Conservation (phyloP, 2,329 filamentous ascomycete genomes). For the Neofusicoccum laricinum region DNA sequence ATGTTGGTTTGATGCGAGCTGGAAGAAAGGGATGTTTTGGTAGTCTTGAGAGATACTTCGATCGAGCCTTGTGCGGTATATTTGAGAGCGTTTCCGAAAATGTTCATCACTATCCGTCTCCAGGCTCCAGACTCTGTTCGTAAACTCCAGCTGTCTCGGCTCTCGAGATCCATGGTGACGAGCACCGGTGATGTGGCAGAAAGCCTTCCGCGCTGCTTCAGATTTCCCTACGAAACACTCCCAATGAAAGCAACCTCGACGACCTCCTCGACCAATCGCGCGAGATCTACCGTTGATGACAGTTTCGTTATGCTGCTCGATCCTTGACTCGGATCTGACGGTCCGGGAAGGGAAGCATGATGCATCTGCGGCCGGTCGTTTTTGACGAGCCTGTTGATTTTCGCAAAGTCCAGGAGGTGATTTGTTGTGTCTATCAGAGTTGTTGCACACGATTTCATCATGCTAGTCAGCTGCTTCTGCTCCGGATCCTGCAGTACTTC, state of each 20-base stretch:
- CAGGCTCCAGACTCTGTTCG: slow-evolving; percentile 39
- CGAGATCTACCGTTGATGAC: neutral
- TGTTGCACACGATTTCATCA: slow-evolving; percentile 49
- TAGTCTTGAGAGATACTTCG: slow-evolving; percentile 24
- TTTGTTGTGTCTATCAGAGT: slow-evolving; percentile 51
- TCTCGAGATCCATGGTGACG: slow-evolving; percentile 43
- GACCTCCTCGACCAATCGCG: neutral
- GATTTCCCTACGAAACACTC: neutral
- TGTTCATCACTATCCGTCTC: slow-evolving; percentile 20
- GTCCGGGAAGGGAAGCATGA: too few relatives aligned
- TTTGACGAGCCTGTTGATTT: slow-evolving; percentile 41
- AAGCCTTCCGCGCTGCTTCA: neutral
- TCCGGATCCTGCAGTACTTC: slow-evolving; percentile 41
- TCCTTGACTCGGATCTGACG: too few relatives aligned
- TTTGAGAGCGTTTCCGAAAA: slow-evolving; percentile 21
- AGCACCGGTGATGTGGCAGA: neutral
- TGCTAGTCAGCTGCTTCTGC: slow-evolving; percentile 44
- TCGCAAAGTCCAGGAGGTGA: slow-evolving; percentile 44
- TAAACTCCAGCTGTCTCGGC: slow-evolving; percentile 41
- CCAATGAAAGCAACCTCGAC: slow-evolving; percentile 7
- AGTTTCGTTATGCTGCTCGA: too few relatives aligned
- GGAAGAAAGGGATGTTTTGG: neutral
- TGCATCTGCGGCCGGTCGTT: neutral
- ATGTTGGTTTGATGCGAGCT: neutral
- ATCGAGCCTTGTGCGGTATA: slow-evolving; percentile 16